Base-by-base conservation (phyloP, 129 eudicot species). In the Pulicaria dysenterica region DNA sequence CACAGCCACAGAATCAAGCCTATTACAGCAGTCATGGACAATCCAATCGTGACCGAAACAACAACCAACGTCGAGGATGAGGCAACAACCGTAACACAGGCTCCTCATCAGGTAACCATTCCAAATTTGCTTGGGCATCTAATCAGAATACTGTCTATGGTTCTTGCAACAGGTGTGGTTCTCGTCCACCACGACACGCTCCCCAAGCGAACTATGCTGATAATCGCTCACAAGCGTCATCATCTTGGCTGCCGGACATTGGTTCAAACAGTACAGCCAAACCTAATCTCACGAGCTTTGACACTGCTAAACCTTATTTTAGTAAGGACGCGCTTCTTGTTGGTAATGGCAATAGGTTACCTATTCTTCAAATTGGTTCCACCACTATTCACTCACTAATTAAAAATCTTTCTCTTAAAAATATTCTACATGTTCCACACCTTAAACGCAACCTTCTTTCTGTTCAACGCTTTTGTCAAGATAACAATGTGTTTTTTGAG, bases 91-190 rank as follows among this genome's bases (percentile, higher is more conserved):
- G 15, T 2, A 58, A 9, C 64, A 19, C 41, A 31, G 16, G 9
- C 7, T 31, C 64, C 5, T 3, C 42, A 24, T 24, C 64, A 58
- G 14, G 42, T 19, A 58, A 2, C 19, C 24, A 10, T 36, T 7
- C 31, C 16, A 58, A 42, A 58, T 58, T 58, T 58, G 64, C 64
- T 31, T 58, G 40, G 64, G 64, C 64, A 58, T 58, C 41, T 37
- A 34, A 58, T 34, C 64, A 58, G 6, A 34, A 34, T 58, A 51
- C 24, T 4, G 57, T 51, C 57, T 51, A 51, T 51, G 34, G 58
- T 14, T 51, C 58, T 15, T 51, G 34, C 34, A 14, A 51, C 57
- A 51, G 24, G 24, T 51, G 24, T 14, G 7, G 42, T 11, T 4
- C 12, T 34, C 64, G 40, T 4, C 6, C 64, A 4, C 64, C 64